A percentile compares a stretch with the other conserved stretches of the same genome.
Conservation (phyloP, 148 eudicot genomes). For the Persicaria maculosa region DNA sequence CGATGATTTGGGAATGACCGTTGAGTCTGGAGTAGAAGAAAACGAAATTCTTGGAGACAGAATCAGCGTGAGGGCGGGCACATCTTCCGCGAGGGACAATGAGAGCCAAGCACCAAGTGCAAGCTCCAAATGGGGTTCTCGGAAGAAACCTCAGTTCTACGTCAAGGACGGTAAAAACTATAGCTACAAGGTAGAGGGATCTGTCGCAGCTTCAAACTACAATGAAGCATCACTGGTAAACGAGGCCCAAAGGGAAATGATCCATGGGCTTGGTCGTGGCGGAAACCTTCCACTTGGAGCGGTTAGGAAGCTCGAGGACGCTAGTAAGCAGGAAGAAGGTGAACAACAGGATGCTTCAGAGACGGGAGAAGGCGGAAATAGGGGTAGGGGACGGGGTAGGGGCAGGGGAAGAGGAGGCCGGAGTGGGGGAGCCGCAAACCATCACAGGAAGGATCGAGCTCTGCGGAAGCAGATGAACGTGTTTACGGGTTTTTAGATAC, state of each 20-base stretch:
- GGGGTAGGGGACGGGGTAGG: conserved; percentile 28
- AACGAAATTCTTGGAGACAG: conserved; percentile 42
- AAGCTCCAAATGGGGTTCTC: conserved; percentile 58
- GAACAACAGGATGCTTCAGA: conserved; percentile 27
- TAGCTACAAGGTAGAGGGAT: conserved; percentile 88
- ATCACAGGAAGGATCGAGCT: conserved; percentile 62
- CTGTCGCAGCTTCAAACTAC: conserved; percentile 66
- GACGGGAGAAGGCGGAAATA: conserved; percentile 37
- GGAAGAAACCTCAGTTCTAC: conserved; percentile 69
- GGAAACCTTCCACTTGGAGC: conserved; percentile 82
- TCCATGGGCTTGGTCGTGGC: conserved; percentile 89
- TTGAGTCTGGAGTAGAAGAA: conserved; percentile 74
- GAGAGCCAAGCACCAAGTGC: conserved; percentile 34
- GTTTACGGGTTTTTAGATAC: conserved; percentile 39
- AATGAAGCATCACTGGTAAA: conserved; percentile 62
- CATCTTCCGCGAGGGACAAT: conserved; percentile 19
- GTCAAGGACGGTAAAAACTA: conserved; percentile 97
- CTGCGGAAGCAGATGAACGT: conserved; percentile 73
- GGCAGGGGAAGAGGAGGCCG: conserved; percentile 36
- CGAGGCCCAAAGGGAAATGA: conserved; percentile 53
- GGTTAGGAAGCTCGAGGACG: conserved; percentile 40
- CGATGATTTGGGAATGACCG: conserved; percentile 77
- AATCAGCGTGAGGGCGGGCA: conserved; percentile 23
- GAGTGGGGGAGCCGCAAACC: conserved; percentile 33
- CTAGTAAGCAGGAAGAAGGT: conserved; percentile 18